phyloP scores from a whole-genome alignment of 1,284 basidiomycete genomes.

The Hymenochaete sp. region DNA sequence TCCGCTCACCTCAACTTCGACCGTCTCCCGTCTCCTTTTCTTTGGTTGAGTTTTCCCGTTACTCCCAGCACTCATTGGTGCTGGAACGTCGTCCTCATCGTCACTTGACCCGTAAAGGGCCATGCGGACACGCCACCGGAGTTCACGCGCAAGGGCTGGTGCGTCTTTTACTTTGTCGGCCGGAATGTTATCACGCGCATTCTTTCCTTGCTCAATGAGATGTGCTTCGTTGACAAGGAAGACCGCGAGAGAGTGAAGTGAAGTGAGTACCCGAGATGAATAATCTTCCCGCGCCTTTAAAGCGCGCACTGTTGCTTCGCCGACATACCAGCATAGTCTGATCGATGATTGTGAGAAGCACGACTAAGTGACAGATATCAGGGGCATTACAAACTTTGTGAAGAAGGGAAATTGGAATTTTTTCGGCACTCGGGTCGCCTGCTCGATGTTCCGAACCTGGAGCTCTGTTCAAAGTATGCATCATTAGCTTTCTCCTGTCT shows the following conservation, averaged over 20 bases:
- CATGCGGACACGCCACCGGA: slow-evolving; percentile 68
- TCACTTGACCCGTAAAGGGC: slow-evolving; percentile 63
- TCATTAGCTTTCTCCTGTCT: no score
- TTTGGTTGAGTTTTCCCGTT: slow-evolving; percentile 2
- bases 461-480: no score
- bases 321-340: slow-evolving; percentile 87
- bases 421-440: slow-evolving; percentile 85
- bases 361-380: slow-evolving; percentile 21
- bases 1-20: not conserved
- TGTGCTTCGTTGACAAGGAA: slow-evolving; percentile 76
- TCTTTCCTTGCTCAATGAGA: slow-evolving; percentile 58
- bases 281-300: slow-evolving; percentile 59
- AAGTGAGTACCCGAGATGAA: slow-evolving; percentile 57
- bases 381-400: slow-evolving; percentile 45
- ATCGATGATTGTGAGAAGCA: not conserved
- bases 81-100: slow-evolving; percentile 40
- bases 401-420: slow-evolving; percentile 92
- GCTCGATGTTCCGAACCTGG: slow-evolving; percentile 84
- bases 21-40: slow-evolving; percentile 8
- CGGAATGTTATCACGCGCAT: slow-evolving; percentile 75
- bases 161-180: slow-evolving; percentile 74
- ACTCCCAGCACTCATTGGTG: slow-evolving; percentile 5
- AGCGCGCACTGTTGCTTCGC: slow-evolving; percentile 66
- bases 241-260: slow-evolving; percentile 59
- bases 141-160: slow-evolving; percentile 66